These are phyloP conservation scores for Diplodia corticola DNA, from an alignment of 2,329 filamentous ascomycete species.

Conservation along the genomic window DNA sequence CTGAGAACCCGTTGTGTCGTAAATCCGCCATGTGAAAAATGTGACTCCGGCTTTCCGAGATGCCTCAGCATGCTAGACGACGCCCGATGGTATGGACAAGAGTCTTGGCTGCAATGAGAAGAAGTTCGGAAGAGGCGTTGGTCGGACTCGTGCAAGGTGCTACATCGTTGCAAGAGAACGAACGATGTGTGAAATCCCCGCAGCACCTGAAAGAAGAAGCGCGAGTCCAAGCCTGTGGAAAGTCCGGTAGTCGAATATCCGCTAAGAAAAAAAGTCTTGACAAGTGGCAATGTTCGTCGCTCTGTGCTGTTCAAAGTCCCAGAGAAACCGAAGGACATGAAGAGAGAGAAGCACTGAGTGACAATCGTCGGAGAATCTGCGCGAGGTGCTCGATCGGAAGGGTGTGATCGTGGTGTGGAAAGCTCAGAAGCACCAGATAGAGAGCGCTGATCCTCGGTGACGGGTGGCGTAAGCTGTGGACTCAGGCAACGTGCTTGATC, in stretches of 20 bases:
- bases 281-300: background rate
- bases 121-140: background rate
- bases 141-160: background rate
- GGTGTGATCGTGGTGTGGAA: background rate
- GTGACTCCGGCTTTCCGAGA: background rate
- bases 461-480: background rate
- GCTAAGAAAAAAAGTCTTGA: background rate
- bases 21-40: background rate
- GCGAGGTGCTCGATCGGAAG: background rate
- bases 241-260: background rate
- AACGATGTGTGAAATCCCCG: background rate
- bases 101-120: background rate
- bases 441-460: background rate
- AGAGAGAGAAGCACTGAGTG: background rate
- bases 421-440: background rate
- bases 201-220: background rate
- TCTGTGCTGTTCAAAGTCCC: background rate
- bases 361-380: background rate
- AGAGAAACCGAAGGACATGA: background rate
- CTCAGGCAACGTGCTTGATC: background rate
- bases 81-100: background rate
- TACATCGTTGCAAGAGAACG: background rate
- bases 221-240: background rate
- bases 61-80: background rate
- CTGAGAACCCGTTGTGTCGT: background rate